phyloP scores from a whole-genome alignment of 2,329 filamentous ascomycete genomes.

The Aspergillus transmontanensis region DNA sequence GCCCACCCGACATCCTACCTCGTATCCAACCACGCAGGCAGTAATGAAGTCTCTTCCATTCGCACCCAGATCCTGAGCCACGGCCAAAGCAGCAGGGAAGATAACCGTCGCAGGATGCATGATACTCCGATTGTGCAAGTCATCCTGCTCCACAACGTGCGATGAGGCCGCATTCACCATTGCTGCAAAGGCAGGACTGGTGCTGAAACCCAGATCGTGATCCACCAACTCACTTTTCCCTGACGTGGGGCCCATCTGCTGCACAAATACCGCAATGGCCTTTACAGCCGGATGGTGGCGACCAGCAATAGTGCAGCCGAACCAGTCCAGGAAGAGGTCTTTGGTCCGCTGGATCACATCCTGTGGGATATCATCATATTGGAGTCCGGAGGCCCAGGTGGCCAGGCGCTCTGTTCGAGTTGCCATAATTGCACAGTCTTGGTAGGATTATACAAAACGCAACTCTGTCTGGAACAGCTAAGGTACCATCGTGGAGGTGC shows the following conservation, averaged over 20 bases:
- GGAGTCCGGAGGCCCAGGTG: constrained; percentile 6
- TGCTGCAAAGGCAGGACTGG: not conserved
- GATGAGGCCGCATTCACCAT: not conserved
- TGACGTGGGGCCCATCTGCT: not conserved
- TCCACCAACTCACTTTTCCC: not conserved
- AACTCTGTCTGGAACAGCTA: not conserved
- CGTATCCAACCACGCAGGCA: not conserved
- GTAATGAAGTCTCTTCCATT: not conserved
- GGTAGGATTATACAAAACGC: not conserved
- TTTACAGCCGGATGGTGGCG: constrained; percentile 24
- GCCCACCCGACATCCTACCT: not conserved
- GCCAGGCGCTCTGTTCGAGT: not conserved
- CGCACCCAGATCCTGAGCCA: not conserved
- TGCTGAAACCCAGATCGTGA: not conserved
- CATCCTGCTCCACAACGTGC: not conserved
- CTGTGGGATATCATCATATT: constrained; percentile 26
- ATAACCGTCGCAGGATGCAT: not conserved
- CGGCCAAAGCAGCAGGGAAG: not conserved
- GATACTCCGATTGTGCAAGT: not conserved
- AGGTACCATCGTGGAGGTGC: not conserved
- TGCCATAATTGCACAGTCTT: not conserved
- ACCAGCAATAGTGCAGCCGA: constrained; percentile 35
- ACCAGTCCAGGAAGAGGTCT: constrained; percentile 34
- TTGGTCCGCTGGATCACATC: constrained; percentile 33
- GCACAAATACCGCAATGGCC: not conserved